Evolutionary conservation across 108 stramenopile species (phyloP), one percentile per base, ranked within the genome.

Genomic region (Pseudonitzschia delicatissima): DNA sequence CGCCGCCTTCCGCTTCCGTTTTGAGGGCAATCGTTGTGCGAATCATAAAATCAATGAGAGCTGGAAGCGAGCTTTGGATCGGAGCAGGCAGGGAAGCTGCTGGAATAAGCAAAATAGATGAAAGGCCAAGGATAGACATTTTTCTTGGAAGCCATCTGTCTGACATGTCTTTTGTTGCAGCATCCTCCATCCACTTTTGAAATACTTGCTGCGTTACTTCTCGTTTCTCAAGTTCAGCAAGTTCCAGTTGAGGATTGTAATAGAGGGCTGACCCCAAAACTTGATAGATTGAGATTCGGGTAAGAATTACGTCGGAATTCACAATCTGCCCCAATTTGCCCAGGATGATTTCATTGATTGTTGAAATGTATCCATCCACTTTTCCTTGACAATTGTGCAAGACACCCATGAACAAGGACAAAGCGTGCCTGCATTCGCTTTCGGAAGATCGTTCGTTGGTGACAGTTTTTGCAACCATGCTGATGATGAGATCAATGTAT

Each of bases 341-440:
- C 27, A 96, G 79, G 4, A 73, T 75, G 31, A 93, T 78, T 34
- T 96, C 90, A 60, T 92, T 93, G 60, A 92, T 88, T 32, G 74
- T 81, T 48, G 89, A 88, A 45, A 96, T 58, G 68, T 93, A 96
- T 12, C 45, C 63, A 65, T 96, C 92, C 17, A 96, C 80, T 55
- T 81, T 79, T 8, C 95, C 94, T 7, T 62, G 82, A 73, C 95
- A 97, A 63, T 93, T 90, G 82, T 94, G 94, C 13, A 97, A 67
- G 23, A 96, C 70, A 60, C 88, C 87, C 92, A 94, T 90, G 76
- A 92, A 86, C 13, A 97, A 79, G 26, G 86, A 74, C 17, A 93
- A 77, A 15, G 91, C 91, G 64, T 88, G 87, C 4, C 91, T 78
- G 55, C 87, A 88, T 82, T 97, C 97, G 26, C 72, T 73, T 69